Conservation (phyloP, 345 rosid species). For the Isatis tinctoria region DNA sequence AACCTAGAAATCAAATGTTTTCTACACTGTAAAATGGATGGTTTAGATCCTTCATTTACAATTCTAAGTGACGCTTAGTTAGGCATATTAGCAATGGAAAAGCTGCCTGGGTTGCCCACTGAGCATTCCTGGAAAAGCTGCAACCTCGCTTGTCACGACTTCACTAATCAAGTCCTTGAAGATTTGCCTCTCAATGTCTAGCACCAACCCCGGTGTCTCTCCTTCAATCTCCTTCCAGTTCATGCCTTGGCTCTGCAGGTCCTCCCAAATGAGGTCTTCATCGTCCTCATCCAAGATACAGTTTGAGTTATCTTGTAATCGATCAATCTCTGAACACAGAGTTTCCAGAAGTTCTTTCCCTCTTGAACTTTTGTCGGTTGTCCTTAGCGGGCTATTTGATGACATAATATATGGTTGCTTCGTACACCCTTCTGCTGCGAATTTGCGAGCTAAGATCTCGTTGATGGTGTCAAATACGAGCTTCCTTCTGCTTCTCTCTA, state of each 20-base stretch:
- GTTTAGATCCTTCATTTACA: constrained; percentile 23
- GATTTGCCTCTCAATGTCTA: constrained; percentile 72
- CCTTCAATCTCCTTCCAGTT: constrained; percentile 43
- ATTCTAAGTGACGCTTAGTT: constrained; percentile 12
- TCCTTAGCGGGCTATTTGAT: constrained; percentile 24
- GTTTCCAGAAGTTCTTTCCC: constrained; percentile 50
- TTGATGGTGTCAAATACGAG: constrained; percentile 70
- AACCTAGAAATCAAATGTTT: constrained; percentile 20
- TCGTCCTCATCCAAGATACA: constrained; percentile 51
- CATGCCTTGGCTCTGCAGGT: constrained; percentile 43
- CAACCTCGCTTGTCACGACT: constrained; percentile 44
- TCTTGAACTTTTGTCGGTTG: constrained; percentile 28
- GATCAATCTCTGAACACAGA: constrained; percentile 64
- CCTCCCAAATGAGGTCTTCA: constrained; percentile 47
- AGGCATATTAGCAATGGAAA: constrained; percentile 40
- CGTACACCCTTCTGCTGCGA: constrained; percentile 34
- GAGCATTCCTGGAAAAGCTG: constrained; percentile 30
- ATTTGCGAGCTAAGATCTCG: constrained; percentile 54
- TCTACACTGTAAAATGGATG: constrained; percentile 25
- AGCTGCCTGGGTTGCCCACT: constrained; percentile 48
- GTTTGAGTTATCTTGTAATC: constrained; percentile 43
- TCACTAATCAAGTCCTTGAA: constrained; percentile 82
- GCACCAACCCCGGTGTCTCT: constrained; percentile 57
- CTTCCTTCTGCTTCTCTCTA: constrained; percentile 50
- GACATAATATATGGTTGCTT: constrained; percentile 31